Base-by-base conservation (phyloP, 129 eudicot genomes). In the Erigeron canadensis region DNA sequence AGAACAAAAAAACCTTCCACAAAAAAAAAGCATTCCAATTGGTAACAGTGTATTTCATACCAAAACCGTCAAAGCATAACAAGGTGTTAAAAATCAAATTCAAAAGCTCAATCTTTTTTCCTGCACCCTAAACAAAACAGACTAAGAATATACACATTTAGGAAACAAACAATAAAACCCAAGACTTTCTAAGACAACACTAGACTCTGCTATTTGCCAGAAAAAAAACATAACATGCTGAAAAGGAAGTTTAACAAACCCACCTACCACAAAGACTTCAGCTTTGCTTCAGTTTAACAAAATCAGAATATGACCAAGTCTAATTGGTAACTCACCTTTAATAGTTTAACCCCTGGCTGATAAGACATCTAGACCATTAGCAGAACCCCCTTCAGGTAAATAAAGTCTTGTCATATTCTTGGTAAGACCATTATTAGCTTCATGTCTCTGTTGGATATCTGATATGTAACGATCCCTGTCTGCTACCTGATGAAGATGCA, bases 401-500 rank as follows among this genome's bases (percentile, higher is more conserved):
- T 77, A 77, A 58, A 85, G 71, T 47, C 65, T 87, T 18, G 86
- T 75, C 44, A 72, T 80, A 65, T 72, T 81, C 67, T 74, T 81
- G n/a, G 65, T 76, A 69, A 58, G 61, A 40, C n/a, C 28, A 21
- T 57, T 50, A 50, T 40, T 50, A 61, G 10, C 71, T 75, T 82
- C 89, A 23, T 75, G 83, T 75, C 57, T 81, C 28, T 65, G 70
- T 65, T 75, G 79, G 66, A 69, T 59, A 67, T 84, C 80, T 48
- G 79, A 74, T 10, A 76, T 69, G 76, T 75, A 75, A 40, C 79
- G 78, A 1, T 75, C 86, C 58, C 85, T 84, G 10, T 62, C 46
- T 13, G 85, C 70, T 6, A 77, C 75, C 67, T 84, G 95, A 44
- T 89, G 90, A 67, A 89, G 81, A 85, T 85, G 98, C 79, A 89